Evolutionary conservation across 1,139 yeast species (phyloP), one percentile per base, ranked within the genome.

Genomic region (Kodamaea derodonti): DNA sequence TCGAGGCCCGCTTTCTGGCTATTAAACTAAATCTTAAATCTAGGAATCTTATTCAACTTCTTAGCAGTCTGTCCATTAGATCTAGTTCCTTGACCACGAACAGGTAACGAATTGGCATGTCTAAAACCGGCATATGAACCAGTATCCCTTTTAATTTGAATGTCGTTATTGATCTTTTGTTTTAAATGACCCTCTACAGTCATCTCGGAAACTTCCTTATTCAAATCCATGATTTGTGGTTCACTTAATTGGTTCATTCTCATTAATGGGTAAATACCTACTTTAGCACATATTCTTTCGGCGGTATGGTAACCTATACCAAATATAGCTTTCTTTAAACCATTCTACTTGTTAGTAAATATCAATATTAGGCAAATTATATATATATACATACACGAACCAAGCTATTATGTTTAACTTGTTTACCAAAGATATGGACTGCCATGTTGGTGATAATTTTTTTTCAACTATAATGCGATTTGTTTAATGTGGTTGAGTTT

Each of bases 201-300:
- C 70, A 85, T 70, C 33, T 78, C 84, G 2, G 95, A 78, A 34
- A 92, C 69, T 54, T 92, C 97, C 58, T 88, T 90, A 32, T 95
- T 84, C 30, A 92, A 71, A 28, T 85, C 78, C 75, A 92, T 75
- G 33, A 88, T 75, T 51, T 88, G 95, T 30, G 90, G 86, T 60
- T 92, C 98, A 20, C 84, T 70, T 31, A 92, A 74, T 60, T 92
- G 95, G 57, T 86, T 92, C 86, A 92, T 84, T 62, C 95, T 78
- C 95, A 90, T 88, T 56, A 76, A 72, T 27, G 97, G 97, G 54
- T 90, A 92, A 38, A 92, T 75, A 8, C 96, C 96, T 17, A 92
- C 78, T 55, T 80, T 85, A 30, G 97, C 82, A 59, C 97, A 87
- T 36, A 94, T 69, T 51, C 71, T 69, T 43, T 77, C 78, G 2